Base-by-base conservation (phyloP, 352 stramenopile genomes). In the Phytophthora pseudosyringae region DNA sequence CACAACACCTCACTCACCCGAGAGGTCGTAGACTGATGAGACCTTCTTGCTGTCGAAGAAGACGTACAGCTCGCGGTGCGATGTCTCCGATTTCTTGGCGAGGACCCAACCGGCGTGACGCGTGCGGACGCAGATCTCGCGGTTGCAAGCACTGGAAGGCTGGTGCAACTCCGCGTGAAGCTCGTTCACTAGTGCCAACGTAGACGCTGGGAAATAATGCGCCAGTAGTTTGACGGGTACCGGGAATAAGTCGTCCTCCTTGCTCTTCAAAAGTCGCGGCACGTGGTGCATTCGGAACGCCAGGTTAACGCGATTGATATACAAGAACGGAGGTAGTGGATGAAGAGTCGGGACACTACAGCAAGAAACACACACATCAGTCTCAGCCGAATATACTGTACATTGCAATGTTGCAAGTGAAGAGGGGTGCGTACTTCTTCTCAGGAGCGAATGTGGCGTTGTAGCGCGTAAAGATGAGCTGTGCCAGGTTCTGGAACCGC, bases 31-130 rank as follows among this genome's bases (percentile, higher is more conserved):
- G 11, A 91, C 65, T 0, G 80, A 88, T n/a, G 76, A 70, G 28
- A 83, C 21, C 21, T 21, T 69, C 41, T 85, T 89, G 31, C 67
- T 86, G 56, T 89, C 82, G 38, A 91, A 78, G 44, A 91, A 76
- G 25, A 77, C 75, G 60, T 80, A 89, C 35, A 87, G 61, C 67
- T 86, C 80, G 36, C 82, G 80, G 29, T 71, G 58, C 7, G 69
- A 86, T 16, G 65, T 71, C 16, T 73, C 55, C 0, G 78, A 81
- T 39, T 78, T 81, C 43, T 84, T 86, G 33, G 69, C 76, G 31
- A 86, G 56, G 4, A 91, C 49, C 82, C 82, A 91, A 9, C 82
- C 82, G 49, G 79, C 70, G 32, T 80, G 63, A 7, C 81, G 64
- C 12, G 80, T 88, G 61, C 81, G 85, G 29, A 89, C 64, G 49